Base-by-base conservation (phyloP, 306 rosid species). In the Echinosophora koreensis region DNA sequence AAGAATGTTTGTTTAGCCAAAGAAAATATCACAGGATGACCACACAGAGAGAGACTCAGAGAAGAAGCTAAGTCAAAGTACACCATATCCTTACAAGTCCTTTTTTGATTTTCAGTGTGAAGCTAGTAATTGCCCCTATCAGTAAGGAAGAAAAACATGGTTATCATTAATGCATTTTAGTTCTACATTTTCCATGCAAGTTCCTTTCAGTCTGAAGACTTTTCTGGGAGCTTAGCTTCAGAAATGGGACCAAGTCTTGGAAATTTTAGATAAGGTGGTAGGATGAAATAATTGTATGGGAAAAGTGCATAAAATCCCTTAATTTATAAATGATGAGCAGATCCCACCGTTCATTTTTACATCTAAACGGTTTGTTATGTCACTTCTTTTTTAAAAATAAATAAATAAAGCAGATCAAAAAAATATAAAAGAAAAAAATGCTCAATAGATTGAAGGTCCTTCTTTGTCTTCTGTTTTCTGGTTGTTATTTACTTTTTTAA, bases 21-120 rank as follows among this genome's bases (percentile, higher is more conserved):
- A 44, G 22, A 11, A 18, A 41, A 16, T n/a, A 18, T 8, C 16
- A 16, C 1, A 15, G 14, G 9, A 15, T 15, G 68, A 14, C 28
- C 61, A 34, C 32, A 28, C 32, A 28, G 18, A 71, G n/a, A 6
- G 13, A 35, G n/a, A 37, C 18, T 10, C 14, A 5, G 57, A 5
- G 57, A 12, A 8, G 38, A 39, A 38, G 66, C 8, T 4, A 3
- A 42, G 74, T 72, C 84, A 80, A 66, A 73, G 64, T 34, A 65
- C 46, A 47, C 70, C 16, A 4, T 14, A 30, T 13, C 0, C 60
- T 13, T n/a, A n/a, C n/a, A n/a, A 1, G 57, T 16, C 37, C 34
- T 17, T 6, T 27, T 65, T 47, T 18, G 14, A 9, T 61, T n/a
- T 59, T 49, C 1, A 2, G 1, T 6, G n/a, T 0, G 42, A 2